These are phyloP conservation scores for Gremmenia infestans DNA, from an alignment of 2,329 filamentous ascomycete genomes.

Conservation along the genomic window DNA sequence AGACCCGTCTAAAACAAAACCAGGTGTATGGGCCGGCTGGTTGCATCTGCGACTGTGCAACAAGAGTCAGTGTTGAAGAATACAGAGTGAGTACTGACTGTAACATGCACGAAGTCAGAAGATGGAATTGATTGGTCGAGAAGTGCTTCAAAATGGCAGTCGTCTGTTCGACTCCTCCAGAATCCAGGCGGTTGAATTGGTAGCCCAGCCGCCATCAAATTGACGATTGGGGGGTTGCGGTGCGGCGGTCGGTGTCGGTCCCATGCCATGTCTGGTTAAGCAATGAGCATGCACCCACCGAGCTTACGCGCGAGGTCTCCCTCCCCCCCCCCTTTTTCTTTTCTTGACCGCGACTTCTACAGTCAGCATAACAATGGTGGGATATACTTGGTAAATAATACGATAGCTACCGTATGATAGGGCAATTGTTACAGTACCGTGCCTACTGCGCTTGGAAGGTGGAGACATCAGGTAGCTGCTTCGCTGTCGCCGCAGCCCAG, in stretches of 20 bases:
- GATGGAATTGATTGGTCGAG: neutral
- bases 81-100: neutral
- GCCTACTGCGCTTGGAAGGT: neutral
- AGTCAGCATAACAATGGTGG: neutral
- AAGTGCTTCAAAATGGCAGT: neutral
- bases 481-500: neutral
- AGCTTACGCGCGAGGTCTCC: neutral
- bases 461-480: neutral
- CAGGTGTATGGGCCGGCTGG: neutral
- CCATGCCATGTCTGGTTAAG: too few species aligned
- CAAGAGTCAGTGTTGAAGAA: neutral
- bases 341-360: too few species aligned
- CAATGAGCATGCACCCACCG: neutral
- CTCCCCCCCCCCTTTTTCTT: too few species aligned
- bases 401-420: neutral
- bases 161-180: neutral
- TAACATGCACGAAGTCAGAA: neutral
- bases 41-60: neutral
- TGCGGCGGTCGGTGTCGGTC: too few species aligned
- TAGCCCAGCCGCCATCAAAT: neutral
- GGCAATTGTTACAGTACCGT: neutral
- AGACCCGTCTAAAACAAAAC: too few species aligned
- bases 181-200: neutral
- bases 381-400: neutral
- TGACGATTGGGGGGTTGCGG: neutral